Percentiles rank a stretch among this genome's conserved stretches.
phyloP scores from a whole-genome alignment of 2,329 filamentous ascomycete genomes.

The Akanthomyces muscarius region DNA sequence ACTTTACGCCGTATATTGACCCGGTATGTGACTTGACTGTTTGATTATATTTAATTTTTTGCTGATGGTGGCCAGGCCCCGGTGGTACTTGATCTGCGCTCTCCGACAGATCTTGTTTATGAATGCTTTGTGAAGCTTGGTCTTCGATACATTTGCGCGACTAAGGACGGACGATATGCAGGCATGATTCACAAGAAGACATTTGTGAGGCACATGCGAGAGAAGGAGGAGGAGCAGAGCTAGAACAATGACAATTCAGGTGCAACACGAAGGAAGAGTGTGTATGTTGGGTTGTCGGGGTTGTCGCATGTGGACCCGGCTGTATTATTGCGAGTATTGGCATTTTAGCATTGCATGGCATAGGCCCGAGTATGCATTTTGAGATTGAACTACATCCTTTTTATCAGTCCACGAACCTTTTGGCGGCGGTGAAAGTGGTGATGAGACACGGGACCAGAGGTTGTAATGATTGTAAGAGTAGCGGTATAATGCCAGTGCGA shows the following conservation, averaged over 20 bases:
- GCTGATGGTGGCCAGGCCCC: slow-evolving; percentile 57
- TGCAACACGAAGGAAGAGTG: no score
- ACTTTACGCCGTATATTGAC: slow-evolving; percentile 90
- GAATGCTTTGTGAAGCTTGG: slow-evolving; percentile 96
- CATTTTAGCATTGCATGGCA: slow-evolving; percentile 15
- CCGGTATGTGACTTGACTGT: slow-evolving; percentile 51
- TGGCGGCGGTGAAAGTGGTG: not conserved
- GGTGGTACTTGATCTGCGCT: slow-evolving; percentile 80
- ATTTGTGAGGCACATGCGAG: slow-evolving; percentile 91
- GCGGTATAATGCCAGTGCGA: no score
- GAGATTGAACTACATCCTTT: not conserved
- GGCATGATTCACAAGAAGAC: slow-evolving; percentile 97
- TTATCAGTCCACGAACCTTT: not conserved
- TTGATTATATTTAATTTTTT: not conserved
- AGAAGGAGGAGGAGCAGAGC: slow-evolving; percentile 59
- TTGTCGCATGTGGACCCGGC: not conserved
- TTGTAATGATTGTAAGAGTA: not conserved
- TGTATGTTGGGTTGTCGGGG: not conserved
- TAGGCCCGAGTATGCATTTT: not conserved
- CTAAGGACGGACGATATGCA: slow-evolving; percentile 77
- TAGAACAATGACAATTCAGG: slow-evolving; percentile 4
- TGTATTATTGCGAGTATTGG: not conserved
- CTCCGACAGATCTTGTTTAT: slow-evolving; percentile 91
- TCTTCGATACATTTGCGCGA: slow-evolving; percentile 84
- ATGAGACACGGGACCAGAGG: not conserved